phyloP scores from a whole-genome alignment of 2,329 filamentous ascomycete species.

The Drechmeria coniospora region DNA sequence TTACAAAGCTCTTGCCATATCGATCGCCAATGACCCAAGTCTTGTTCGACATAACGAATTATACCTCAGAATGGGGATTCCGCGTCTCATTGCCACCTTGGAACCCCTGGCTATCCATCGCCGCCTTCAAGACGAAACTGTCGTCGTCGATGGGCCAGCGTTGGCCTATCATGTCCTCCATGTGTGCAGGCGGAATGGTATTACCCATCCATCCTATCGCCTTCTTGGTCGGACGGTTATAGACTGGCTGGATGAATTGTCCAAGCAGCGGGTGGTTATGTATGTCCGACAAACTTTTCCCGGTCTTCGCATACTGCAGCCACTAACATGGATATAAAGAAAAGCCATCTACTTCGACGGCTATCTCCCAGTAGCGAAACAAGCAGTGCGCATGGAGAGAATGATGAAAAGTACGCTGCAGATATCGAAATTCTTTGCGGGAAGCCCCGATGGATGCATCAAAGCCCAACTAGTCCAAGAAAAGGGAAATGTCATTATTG shows the following conservation, averaged over 20 bases:
- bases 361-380: constrained; percentile 54
- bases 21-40: too few species aligned
- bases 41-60: too few species aligned
- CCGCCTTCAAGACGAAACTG: constrained; percentile 22
- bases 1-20: too few species aligned
- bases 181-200: constrained; percentile 32
- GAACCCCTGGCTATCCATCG: constrained; percentile 32
- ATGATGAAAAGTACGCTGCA: constrained; percentile 41
- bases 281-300: constrained; percentile 30
- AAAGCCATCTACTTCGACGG: constrained; percentile 75
- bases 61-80: constrained; percentile 58
- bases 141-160: constrained; percentile 63
- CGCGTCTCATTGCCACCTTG: constrained; percentile 36
- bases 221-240: constrained; percentile 44
- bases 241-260: constrained; percentile 47
- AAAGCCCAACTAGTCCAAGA: constrained; percentile 7
- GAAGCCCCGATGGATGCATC: constrained; percentile 13
- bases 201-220: constrained; percentile 45
- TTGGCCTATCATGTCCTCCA: constrained; percentile 60
- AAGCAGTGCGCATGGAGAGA: constrained; percentile 42
- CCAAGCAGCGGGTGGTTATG: constrained; percentile 42
- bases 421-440: constrained; percentile 30
- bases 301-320: not conserved
- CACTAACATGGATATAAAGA: constrained; percentile 4
- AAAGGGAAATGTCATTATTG: constrained; percentile 4